Base-by-base conservation (phyloP, 129 eudicot genomes). In the Pittosporum tobira region DNA sequence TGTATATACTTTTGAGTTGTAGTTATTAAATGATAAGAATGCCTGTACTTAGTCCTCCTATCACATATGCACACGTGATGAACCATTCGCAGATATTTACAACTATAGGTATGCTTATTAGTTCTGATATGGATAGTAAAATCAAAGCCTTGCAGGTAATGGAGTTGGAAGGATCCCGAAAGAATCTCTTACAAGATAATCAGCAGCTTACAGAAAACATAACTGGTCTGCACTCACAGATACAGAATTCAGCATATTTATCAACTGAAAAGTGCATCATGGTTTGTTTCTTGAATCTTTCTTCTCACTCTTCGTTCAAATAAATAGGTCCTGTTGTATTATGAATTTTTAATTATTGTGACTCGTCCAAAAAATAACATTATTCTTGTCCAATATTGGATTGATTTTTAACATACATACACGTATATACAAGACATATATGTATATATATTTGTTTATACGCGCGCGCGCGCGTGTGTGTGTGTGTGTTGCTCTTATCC, bases 81-180 rank as follows among this genome's bases (percentile, higher is more conserved):
- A 21, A 24, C 26, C 43, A 61, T 29, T 9, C 6, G 22, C 38
- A 28, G 30, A 65, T 44, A 25, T 34, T 54, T 40, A 26, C 15
- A 16, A 12, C n/a, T n/a, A n/a, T n/a, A 71, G 49, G 40, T 40
- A 4, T 26, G 23, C 64, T 58, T 65, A 48, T 69, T 71, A 69
- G 46, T 50, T 77, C 94, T 87, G 83, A 87, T 75, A 42, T 57
- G 56, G 70, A 77, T 43, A 72, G 77, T 63, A 70, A 84, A 77
- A 73, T 49, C 77, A 77, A 83, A 82, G 88, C 72, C 70, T 79
- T 70, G 67, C 98, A 90, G 95, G 98, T 90, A 62, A 27, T 65
- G 22, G 84, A 80, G 82, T 68, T 85, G 72, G 89, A 85, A 77
- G 73, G 70, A 49, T 69, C 73, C 38, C 71, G 48, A 66, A 74